Conservation (phyloP, 495 filamentous ascomycete species). For the Podospora comata region DNA sequence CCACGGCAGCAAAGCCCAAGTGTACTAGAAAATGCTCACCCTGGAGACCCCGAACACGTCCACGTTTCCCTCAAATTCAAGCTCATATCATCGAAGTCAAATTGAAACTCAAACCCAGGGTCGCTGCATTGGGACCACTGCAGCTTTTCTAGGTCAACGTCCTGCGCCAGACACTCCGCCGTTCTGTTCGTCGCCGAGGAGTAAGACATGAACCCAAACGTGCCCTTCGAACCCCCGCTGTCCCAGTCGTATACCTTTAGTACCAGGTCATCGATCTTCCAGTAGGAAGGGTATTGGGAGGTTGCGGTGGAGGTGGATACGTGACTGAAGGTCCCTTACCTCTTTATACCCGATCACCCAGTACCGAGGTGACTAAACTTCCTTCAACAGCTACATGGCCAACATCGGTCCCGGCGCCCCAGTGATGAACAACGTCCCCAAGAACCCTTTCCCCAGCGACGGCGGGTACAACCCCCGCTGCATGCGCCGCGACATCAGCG, state of each 20-base stretch:
- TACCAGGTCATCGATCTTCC: constrained; percentile 26
- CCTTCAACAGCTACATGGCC: constrained; percentile 29
- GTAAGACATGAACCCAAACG: constrained; percentile 28
- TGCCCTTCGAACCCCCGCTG: constrained; percentile 26
- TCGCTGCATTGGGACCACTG: constrained; percentile 25
- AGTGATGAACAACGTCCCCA: constrained; percentile 29
- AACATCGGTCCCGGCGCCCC: constrained; percentile 39
- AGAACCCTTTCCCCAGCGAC: constrained; percentile 35
- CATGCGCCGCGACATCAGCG: constrained; percentile 51
- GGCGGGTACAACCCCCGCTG: constrained; percentile 40
- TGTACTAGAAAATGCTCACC: constrained; percentile 16
- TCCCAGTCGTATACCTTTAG: constrained; percentile 29
- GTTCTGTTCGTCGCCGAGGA: constrained; percentile 27
- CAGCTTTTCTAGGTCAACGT: constrained; percentile 26
- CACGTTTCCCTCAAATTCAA: constrained; percentile 27
- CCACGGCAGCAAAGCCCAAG: background rate
- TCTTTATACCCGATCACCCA: background rate
- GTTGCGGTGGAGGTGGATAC: constrained; percentile 55
- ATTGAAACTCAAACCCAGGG: constrained; percentile 26
- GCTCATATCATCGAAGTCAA: constrained; percentile 23
- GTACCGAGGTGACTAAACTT: background rate
- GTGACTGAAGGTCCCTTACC: constrained; percentile 53
- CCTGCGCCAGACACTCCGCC: constrained; percentile 23
- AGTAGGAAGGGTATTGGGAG: constrained; percentile 18
- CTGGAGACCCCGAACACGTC: constrained; percentile 25